phyloP scores from a whole-genome alignment of 345 rosid species.

The Moricandia moricandioides region DNA sequence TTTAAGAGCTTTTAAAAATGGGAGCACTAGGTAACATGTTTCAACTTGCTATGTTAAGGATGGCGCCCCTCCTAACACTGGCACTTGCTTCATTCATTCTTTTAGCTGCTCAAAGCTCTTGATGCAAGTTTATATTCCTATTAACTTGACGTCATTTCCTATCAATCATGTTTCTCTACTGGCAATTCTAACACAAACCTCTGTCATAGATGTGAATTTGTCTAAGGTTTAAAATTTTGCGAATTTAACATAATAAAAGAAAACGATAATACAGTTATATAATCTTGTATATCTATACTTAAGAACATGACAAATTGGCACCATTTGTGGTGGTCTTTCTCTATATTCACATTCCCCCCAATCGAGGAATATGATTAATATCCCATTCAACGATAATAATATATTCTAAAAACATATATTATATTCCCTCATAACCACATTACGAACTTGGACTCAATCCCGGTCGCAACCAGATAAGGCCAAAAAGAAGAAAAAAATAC shows the following conservation, averaged over 20 bases:
- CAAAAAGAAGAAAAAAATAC: background rate
- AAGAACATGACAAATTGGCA: conserved; percentile 2
- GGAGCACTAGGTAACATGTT: too few species aligned
- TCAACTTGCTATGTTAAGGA: too few species aligned
- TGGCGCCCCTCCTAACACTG: too few species aligned
- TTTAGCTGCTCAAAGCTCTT: too few species aligned
- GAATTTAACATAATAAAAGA: background rate
- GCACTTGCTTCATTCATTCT: too few species aligned
- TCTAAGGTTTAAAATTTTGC: background rate
- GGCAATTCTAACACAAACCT: too few species aligned
- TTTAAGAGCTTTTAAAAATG: too few species aligned
- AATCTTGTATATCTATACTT: background rate
- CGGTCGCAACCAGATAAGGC: conserved; percentile 23
- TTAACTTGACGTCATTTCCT: too few species aligned
- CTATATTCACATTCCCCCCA: background rate
- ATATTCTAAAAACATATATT: background rate
- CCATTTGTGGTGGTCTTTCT: background rate
- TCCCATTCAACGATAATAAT: conserved; percentile 3
- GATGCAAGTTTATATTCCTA: too few species aligned
- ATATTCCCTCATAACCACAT: conserved; percentile 10
- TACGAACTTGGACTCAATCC: conserved; percentile 31
- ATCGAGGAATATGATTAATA: conserved; percentile 1
- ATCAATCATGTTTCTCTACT: too few species aligned
- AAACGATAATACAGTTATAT: background rate
- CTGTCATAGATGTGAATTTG: too few species aligned